Base-by-base conservation (phyloP, 768 basidiomycete genomes). In the Cystofilobasidium bisporidii region DNA sequence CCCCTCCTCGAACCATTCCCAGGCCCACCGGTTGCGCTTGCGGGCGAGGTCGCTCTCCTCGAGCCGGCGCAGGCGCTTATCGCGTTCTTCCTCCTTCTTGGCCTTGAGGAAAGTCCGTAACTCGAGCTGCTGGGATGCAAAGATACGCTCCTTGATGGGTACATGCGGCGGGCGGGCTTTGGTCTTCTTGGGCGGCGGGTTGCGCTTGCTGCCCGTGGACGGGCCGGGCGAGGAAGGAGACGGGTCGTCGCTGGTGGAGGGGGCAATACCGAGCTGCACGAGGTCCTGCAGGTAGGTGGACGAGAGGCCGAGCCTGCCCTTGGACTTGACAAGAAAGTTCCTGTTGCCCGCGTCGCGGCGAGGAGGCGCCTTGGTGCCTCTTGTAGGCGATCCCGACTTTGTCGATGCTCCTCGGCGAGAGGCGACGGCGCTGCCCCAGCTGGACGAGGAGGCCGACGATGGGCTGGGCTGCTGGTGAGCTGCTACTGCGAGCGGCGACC, bases 1-100 rank as follows among this genome's bases (percentile, higher is more conserved):
- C 22, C 53, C 53, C 53, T 56, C 53, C 8, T 32, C 26, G 17
- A 56, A 56, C 53, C 53, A 56, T 30, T 56, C 53, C 28, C 28
- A 56, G 14, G 53, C 26, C 53, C 53, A 56, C 28, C 53, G 26
- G 28, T 56, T 56, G 3, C 53, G 53, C 30, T 56, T 56, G 28
- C 28, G 5, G 4, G 30, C 17, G 30, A n/a, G 1, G 8, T 2
- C 12, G 30, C 14, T 32, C 28, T 18, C 5, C 53, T 32, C 53
- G 26, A 32, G 28, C 28, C 18, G 11, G 12, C 15, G 30, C 4
- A 28, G 53, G 15, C 30, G 26, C 26, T 10, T 8, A 8, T 28
- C 53, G 15, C 53, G 53, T 6, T 53, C 50, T 20, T 56, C 53
- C 12, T 9, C 53, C 30, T 32, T 6, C 30, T 56, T 56, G 53